Evolutionary conservation across 345 rosid genomes (phyloP), one percentile per base, ranked within the genome.

Genomic region (Acer saccharum): DNA sequence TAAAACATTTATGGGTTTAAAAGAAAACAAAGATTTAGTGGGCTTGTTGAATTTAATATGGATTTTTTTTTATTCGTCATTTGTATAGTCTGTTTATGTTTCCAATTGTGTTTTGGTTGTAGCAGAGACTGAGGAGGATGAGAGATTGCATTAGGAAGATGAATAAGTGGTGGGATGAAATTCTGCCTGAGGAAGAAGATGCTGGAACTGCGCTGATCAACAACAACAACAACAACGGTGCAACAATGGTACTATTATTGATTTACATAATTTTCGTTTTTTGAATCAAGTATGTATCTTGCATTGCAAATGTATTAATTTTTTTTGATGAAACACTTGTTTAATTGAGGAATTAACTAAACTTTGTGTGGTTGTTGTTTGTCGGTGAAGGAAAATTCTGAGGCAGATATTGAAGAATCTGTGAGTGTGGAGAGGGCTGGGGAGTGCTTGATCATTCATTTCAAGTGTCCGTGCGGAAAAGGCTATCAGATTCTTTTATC

Each of bases 401-500:
- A 41, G 57, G 17, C 35, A 16, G 85, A 63, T 10, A 29, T 7
- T 43, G 89, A 87, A 60, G 92, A 89, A 76, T 67, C 84, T 46
- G 89, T 90, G 69, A 79, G 81, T 6, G 89, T 83, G 65, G 90
- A 87, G 84, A 84, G 69, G 29, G 27, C 62, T 23, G 90, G 89
- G 27, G 86, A 86, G 14, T 76, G 83, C 54, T 69, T 84, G 64
- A 76, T 68, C 35, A 66, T 84, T 29, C 76, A 83, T 50, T 85
- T 90, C 81, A 82, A 58, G 69, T 88, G 92, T 54, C 86, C 89
- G 0, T 84, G 89, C 4, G 79, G 84, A 50, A 82, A 78, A 71
- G 85, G 86, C 54, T 88, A 83, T 74, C 80, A 86, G 74, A 80
- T 88, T 75, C 87, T 88, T 68, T 76, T 90, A 44, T 76, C 83